Evolutionary conservation across 176 grass and related monocot species (phyloP).

Genomic region (Raddia guianensis): DNA sequence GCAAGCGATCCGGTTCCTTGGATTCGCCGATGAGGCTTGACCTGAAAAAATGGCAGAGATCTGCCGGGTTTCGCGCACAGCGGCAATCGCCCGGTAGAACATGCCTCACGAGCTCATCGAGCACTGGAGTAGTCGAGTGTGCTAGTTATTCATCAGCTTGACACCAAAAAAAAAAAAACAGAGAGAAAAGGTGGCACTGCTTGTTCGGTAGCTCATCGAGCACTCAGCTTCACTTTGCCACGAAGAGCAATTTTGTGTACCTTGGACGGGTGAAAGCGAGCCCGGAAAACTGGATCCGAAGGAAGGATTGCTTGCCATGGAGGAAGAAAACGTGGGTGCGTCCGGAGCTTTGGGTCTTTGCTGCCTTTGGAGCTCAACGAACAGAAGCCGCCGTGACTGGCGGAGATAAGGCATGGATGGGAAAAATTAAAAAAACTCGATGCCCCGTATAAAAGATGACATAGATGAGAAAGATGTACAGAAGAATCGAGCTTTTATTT

Average conservation of each 20-base stretch:
- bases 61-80: conserved; percentile 27
- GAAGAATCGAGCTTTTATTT: no score
- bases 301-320: conserved; percentile 13
- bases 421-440: no score
- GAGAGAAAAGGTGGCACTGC: neutral
- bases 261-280: conserved; percentile 46
- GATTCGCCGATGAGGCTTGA: conserved; percentile 39
- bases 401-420: neutral
- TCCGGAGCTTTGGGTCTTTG: neutral
- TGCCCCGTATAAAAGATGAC: no score
- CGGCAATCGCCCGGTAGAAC: conserved; percentile 16
- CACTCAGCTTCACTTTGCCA: neutral
- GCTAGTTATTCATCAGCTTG: neutral
- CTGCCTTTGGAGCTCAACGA: neutral
- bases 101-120: neutral
- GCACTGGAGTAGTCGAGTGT: neutral
- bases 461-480: no score
- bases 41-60: conserved; percentile 8
- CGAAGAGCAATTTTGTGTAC: neutral
- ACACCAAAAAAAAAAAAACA: no score
- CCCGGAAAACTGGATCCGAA: conserved; percentile 21
- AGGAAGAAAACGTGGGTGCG: neutral
- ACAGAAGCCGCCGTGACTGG: neutral
- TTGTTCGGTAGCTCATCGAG: neutral
- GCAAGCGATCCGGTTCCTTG: conserved; percentile 23